phyloP scores from a whole-genome alignment of 2,329 filamentous ascomycete species.

The Colletotrichum lentis region DNA sequence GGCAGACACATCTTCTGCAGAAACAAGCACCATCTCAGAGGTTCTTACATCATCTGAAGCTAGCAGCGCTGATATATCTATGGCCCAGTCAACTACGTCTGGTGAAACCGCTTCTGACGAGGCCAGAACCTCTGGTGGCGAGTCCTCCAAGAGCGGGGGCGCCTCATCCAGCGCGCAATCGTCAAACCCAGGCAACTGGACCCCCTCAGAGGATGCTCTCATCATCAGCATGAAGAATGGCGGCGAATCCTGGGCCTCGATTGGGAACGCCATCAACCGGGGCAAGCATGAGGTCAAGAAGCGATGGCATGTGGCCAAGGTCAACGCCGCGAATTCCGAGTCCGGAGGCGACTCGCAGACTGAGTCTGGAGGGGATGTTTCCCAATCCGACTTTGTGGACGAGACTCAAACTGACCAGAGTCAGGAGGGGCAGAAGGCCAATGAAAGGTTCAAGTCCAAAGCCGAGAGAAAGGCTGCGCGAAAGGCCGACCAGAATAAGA shows the following conservation, averaged over 20 bases:
- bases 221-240: slow-evolving; percentile 48
- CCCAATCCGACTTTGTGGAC: neutral
- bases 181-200: slow-evolving; percentile 41
- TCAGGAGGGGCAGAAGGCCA: slow-evolving; percentile 9
- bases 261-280: slow-evolving; percentile 43
- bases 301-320: slow-evolving; percentile 47
- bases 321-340: slow-evolving; percentile 36
- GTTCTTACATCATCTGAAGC: slow-evolving; percentile 7
- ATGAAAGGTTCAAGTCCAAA: slow-evolving; percentile 10
- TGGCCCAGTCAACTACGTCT: slow-evolving; percentile 9
- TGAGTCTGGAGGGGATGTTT: neutral
- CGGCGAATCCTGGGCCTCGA: slow-evolving; percentile 45
- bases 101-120: slow-evolving; percentile 25
- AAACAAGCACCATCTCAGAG: neutral
- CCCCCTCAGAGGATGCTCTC: slow-evolving; percentile 48
- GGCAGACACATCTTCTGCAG: slow-evolving; percentile 12
- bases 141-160: slow-evolving; percentile 8
- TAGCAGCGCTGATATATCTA: neutral
- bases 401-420: slow-evolving; percentile 1
- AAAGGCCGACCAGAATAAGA: slow-evolving; percentile 12
- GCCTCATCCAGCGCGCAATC: slow-evolving; percentile 19
- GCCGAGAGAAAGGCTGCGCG: slow-evolving; percentile 25
- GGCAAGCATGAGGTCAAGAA: slow-evolving; percentile 44
- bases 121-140: neutral
- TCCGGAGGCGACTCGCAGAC: slow-evolving; percentile 12